Base-by-base conservation (phyloP, 148 eudicot species). In the Heliosperma pusillum region DNA sequence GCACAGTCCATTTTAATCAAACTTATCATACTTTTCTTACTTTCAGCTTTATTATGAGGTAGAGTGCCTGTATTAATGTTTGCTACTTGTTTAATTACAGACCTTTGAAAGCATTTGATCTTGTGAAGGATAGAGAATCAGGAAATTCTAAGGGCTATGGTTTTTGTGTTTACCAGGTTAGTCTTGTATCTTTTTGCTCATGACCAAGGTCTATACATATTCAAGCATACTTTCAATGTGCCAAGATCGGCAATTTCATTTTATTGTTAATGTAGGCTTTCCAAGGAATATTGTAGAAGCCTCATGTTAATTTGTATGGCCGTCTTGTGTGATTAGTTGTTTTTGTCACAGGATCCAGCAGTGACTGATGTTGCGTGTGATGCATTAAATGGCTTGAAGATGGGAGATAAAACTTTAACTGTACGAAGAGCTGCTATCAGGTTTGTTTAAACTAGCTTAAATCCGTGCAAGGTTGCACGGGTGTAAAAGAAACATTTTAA, bases 311-410 rank as follows among this genome's bases (percentile, higher is more conserved):
- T 44, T 76, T 76, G 7, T 21, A 40, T 65, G 55, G 42, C 56
- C 56, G 15, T 64, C 58, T 50, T 68, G 44, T 52, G 66, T 77
- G 21, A 69, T 73, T 50, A 53, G 50, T 52, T 66, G 10, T 13
- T 74, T 27, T 27, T 20, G 9, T 61, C 50, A 58, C 77, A 94
- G 95, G 96, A 94, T 83, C 88, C 93, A 47, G 82, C 86, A 0
- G 93, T 81, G 8, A 91, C 97, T n/a, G 98, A 94, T 77, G 76
- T 91, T 80, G 98, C 98, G n/a, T 94, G 98, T 83, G 93, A 92
- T 81, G 87, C 97, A 63, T 85, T 94, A 22, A 94, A 94, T 84
- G 98, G 98, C 65, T 81, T 94, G 81, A 94, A 94, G 76, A 90
- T 94, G 91, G 98, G 98, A 36, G 98, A 94, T 81, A 94, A 94